Base-by-base conservation (phyloP, 192 early-diverging fungal species). In the Coemansia sp. region DNA sequence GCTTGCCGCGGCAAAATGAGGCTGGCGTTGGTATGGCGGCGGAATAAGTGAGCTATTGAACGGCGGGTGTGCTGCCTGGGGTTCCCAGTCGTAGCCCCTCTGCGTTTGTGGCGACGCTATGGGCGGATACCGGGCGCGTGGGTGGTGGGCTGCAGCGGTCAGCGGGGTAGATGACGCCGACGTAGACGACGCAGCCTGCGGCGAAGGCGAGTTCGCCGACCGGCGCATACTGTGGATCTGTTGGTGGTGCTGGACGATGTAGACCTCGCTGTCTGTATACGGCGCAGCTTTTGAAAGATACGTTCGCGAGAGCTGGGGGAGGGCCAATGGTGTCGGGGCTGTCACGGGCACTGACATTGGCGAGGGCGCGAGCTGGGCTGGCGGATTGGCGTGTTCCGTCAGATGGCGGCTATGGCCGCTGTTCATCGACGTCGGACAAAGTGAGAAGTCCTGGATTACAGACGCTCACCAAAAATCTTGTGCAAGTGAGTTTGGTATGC, bases 141-240 rank as follows among this genome's bases (percentile, higher is more conserved):
- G 39, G 23, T 60, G 58, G 3, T 59, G 66, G n/a, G 57, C 63
- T 1, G 58, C 20, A 20, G 53, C 23, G n/a, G 64, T 61, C 64
- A 72, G 59, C 46, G 66, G 56, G n/a, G 67, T 58, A 22, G 72
- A 67, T 54, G 72, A 51, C 2, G 71, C 50, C 7, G 71, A 59
- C 20, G 66, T 46, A 7, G 66, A 68, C 50, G 67, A 52, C 22
- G 72, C 66, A 21, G 54, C 61, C 22, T 56, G 64, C 14, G 64
- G 61, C 33, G 70, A 72, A 4, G 70, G 42, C 19, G 59, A 24
- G 27, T 61, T 50, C 10, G 66, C 33, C 6, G 64, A 21, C 19
- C 52, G 59, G 20, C 39, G 57, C 70, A 72, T 66, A 3, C 52
- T 53, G 52, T 32, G 51, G 53, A 54, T 60, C 54, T 27, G 27